A percentile compares a stretch with the other conserved stretches of the same genome.
Evolutionary conservation across 495 filamentous ascomycete species (phyloP).

Genomic region (Hypoxylon rickii): DNA sequence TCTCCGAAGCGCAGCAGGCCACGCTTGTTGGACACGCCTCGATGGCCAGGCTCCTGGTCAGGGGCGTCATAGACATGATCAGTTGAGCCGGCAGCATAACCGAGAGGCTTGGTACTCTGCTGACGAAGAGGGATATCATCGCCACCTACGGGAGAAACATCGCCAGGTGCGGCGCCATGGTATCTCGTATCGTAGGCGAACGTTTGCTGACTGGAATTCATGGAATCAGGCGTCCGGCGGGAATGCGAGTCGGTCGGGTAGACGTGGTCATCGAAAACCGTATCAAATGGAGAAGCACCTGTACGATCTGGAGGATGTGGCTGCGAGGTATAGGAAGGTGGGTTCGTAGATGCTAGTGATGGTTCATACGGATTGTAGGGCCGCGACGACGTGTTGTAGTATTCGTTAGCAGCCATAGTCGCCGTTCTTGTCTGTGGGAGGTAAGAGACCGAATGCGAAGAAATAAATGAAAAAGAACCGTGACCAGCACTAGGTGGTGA

Average conservation of each 20-base stretch:
- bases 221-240: constrained; percentile 28
- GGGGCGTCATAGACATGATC: constrained; percentile 57
- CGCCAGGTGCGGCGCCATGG: constrained; percentile 52
- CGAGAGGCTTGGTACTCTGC: constrained; percentile 39
- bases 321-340: constrained; percentile 38
- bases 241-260: constrained; percentile 58
- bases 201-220: constrained; percentile 45
- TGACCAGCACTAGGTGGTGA: constrained; percentile 14
- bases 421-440: neutral
- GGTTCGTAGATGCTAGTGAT: constrained; percentile 29
- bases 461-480: neutral
- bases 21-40: constrained; percentile 31
- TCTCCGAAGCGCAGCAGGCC: constrained; percentile 49
- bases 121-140: constrained; percentile 73
- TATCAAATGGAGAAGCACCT: constrained; percentile 55
- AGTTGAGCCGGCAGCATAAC: constrained; percentile 48
- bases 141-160: constrained; percentile 44
- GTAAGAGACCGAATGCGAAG: neutral
- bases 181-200: constrained; percentile 60
- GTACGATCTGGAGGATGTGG: constrained; percentile 46
- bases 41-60: constrained; percentile 27
- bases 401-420: constrained; percentile 82
- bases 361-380: constrained; percentile 38
- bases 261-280: constrained; percentile 64
- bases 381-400: constrained; percentile 65